Conservation (phyloP, 2,329 filamentous ascomycete genomes). For the Alternaria brassicicola region DNA sequence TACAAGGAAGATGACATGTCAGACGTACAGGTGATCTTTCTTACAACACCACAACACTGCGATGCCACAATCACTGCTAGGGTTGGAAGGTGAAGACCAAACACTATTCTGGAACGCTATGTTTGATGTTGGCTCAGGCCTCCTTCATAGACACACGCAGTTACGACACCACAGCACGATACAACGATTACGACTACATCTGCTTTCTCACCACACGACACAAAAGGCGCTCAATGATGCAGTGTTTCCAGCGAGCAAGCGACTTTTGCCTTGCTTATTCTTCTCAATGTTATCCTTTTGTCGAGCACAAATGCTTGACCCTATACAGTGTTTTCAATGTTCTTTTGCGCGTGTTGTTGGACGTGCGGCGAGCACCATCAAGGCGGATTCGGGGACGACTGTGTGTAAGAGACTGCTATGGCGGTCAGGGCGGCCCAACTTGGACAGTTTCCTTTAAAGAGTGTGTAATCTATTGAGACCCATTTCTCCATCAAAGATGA, state of each 20-base stretch:
- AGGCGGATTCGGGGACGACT: too few relatives aligned
- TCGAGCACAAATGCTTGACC: not conserved
- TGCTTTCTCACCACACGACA: not conserved
- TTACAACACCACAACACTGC: not conserved
- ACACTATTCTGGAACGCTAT: not conserved
- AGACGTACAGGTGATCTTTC: not conserved
- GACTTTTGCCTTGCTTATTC: not conserved
- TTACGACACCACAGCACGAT: not conserved
- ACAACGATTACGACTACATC: not conserved
- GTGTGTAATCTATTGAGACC: too few relatives aligned
- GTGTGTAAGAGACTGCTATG: too few relatives aligned
- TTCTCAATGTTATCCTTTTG: not conserved
- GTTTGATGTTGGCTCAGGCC: not conserved
- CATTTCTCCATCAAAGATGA: too few relatives aligned
- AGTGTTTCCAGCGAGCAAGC: not conserved
- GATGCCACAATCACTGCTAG: too few relatives aligned
- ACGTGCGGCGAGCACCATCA: too few relatives aligned
- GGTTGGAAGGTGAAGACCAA: too few relatives aligned
- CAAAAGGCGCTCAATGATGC: not conserved
- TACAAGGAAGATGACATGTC: not conserved
- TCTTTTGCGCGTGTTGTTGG: too few relatives aligned
- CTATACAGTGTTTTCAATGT: not conserved
- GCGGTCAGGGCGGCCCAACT: too few relatives aligned
- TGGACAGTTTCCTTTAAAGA: too few relatives aligned
- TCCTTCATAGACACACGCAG: not conserved